These are phyloP conservation scores for Mucor velutinosus DNA, from an alignment of 371 early-diverging fungal genomes.

Conservation along the genomic window DNA sequence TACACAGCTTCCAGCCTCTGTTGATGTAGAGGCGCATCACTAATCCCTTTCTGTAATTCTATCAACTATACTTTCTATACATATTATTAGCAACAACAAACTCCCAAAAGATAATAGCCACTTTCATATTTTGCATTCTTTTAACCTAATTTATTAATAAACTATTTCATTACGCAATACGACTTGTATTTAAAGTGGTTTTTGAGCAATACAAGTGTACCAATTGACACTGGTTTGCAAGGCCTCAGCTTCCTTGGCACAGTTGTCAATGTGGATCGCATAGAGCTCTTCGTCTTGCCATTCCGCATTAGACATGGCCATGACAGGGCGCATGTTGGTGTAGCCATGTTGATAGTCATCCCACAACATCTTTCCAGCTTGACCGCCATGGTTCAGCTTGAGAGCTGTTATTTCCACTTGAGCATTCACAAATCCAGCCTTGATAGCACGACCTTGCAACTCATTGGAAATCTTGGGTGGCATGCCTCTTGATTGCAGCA, in stretches of 20 bases:
- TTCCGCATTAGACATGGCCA: slow-evolving; percentile 4
- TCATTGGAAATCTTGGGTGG: slow-evolving; percentile 10
- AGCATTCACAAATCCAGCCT: slow-evolving; percentile 8
- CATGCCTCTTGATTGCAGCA: slow-evolving; percentile 7
- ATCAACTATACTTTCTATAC: neutral
- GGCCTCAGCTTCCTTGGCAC: slow-evolving; percentile 1
- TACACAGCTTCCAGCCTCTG: neutral
- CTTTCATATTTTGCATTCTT: neutral
- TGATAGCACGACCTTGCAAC: slow-evolving; percentile 7
- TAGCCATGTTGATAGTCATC: slow-evolving; percentile 23
- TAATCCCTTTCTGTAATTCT: neutral
- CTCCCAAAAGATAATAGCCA: neutral
- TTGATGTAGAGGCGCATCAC: neutral
- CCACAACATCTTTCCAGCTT: slow-evolving; percentile 19
- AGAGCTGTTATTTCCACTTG: neutral
- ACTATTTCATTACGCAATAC: neutral
- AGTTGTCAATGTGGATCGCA: neutral
- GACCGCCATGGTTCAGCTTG: slow-evolving; percentile 19
- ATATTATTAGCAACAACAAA: neutral
- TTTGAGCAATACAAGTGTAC: slow-evolving; percentile 13
- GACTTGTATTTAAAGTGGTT: neutral
- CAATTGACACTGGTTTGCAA: slow-evolving; percentile 9
- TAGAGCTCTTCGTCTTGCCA: slow-evolving; percentile 13
- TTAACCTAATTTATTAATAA: neutral
- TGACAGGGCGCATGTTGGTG: slow-evolving; percentile 16